Evolutionary conservation across 352 stramenopile genomes (phyloP).

Genomic region (Halophytophthora batemanensis): DNA sequence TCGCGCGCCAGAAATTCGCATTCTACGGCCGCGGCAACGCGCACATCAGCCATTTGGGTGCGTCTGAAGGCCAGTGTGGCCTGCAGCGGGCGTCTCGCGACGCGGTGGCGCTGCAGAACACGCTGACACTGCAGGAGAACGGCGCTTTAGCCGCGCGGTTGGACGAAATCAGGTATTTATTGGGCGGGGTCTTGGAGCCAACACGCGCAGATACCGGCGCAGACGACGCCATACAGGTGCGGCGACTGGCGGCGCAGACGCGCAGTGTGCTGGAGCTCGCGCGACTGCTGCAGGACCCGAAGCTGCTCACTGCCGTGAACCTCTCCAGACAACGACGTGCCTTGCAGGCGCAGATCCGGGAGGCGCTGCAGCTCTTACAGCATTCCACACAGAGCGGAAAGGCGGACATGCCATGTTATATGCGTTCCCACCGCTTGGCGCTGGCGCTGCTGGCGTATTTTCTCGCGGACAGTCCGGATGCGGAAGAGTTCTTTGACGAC

Average conservation of each 20-base stretch:
- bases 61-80: constrained; percentile 8
- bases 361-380: constrained; percentile 28
- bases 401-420: neutral
- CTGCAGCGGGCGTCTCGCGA: constrained; percentile 3
- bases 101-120: constrained; percentile 32
- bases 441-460: constrained; percentile 37
- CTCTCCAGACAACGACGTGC: constrained; percentile 20
- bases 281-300: constrained; percentile 26
- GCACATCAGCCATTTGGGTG: constrained; percentile 35
- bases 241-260: constrained; percentile 11
- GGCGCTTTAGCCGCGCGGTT: constrained; percentile 42
- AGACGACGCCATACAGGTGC: too few relatives aligned
- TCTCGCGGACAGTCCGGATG: constrained; percentile 29
- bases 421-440: constrained; percentile 19
- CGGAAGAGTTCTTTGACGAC: constrained; percentile 32
- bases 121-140: constrained; percentile 62
- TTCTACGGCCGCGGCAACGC: constrained; percentile 47
- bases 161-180: constrained; percentile 57
- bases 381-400: neutral
- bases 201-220: constrained; percentile 1
- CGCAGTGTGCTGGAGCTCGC: constrained; percentile 40
- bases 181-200: constrained; percentile 43
- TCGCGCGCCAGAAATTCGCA: constrained; percentile 39
- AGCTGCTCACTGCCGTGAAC: constrained; percentile 34
- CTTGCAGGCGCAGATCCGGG: constrained; percentile 24